Percentiles rank a stretch among this genome's conserved stretches.
Evolutionary conservation across 768 basidiomycete species (phyloP).

Genomic region (Neoboletus brunneissimus): DNA sequence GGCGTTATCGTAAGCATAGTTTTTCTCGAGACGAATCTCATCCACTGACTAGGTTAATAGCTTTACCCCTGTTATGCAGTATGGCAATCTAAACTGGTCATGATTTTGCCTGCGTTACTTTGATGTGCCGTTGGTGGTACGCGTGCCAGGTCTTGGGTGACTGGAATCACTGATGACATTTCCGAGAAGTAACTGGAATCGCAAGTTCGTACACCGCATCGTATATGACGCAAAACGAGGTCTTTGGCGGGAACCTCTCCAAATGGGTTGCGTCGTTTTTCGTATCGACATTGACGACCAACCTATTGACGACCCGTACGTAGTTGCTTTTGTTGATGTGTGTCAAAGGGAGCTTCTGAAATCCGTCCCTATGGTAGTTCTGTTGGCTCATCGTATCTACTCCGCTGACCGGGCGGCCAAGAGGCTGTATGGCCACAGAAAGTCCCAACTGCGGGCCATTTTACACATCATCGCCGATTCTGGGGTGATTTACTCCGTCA

Average conservation of each 20-base stretch:
- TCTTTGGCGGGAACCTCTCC: conserved; percentile 28
- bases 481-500: conserved; percentile 37
- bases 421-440: conserved; percentile 10
- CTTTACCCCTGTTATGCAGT: conserved; percentile 32
- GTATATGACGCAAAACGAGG: conserved; percentile 1
- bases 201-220: conserved; percentile 18
- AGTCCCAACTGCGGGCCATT: conserved; percentile 11
- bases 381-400: conserved; percentile 33
- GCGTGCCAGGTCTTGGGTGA: background rate
- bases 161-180: background rate
- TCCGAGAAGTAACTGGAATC: conserved; percentile 18
- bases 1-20: conserved; percentile 25
- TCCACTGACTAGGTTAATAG: conserved; percentile 4
- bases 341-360: background rate
- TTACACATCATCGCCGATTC: conserved; percentile 37
- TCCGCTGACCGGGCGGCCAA: conserved; percentile 22
- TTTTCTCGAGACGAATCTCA: background rate
- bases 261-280: conserved; percentile 38
- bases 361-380: conserved; percentile 9
- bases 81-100: conserved; percentile 29
- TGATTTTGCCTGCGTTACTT: conserved; percentile 28
- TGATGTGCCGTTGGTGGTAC: conserved; percentile 30
- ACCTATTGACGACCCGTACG: conserved; percentile 33
- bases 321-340: background rate
- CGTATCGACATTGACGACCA: conserved; percentile 31